Evolutionary conservation across 2,329 filamentous ascomycete genomes (phyloP).

Genomic region (Hymenotorrendiella dingleyae): DNA sequence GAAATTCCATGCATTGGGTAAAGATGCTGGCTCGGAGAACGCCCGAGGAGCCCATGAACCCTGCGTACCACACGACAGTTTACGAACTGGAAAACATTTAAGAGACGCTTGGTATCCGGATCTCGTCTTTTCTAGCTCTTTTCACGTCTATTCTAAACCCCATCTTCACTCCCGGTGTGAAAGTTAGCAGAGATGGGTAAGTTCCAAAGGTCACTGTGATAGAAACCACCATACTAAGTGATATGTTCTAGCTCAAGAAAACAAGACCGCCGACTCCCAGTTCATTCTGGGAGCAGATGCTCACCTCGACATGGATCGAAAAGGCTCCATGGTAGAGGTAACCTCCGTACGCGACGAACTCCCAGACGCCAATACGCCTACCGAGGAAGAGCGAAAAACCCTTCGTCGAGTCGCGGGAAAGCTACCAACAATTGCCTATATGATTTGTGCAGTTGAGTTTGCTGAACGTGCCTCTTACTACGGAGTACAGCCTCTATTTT

Average conservation of each 20-base stretch:
- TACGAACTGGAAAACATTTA: constrained; percentile 4
- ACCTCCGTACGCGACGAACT: neutral
- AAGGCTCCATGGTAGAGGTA: constrained; percentile 9
- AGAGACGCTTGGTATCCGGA: neutral
- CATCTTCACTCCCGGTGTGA: too few species aligned
- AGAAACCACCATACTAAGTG: neutral
- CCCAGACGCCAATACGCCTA: constrained; percentile 27
- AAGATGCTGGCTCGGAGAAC: neutral
- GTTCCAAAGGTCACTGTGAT: neutral
- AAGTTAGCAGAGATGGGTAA: constrained; percentile 1
- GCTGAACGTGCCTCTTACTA: constrained; percentile 57
- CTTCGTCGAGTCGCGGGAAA: constrained; percentile 57
- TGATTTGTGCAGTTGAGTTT: constrained; percentile 67
- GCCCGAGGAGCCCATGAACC: neutral
- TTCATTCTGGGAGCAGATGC: constrained; percentile 11
- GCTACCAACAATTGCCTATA: constrained; percentile 62
- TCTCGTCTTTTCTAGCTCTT: neutral
- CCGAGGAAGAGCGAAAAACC: constrained; percentile 54
- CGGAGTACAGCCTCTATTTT: constrained; percentile 50
- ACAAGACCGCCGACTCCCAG: constrained; percentile 10
- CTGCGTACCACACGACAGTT: neutral
- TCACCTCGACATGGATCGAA: constrained; percentile 10
- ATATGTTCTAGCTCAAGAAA: constrained; percentile 7
- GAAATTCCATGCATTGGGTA: neutral
- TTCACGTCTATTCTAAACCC: too few species aligned